A percentile compares a stretch with the other conserved stretches of the same genome.
Conservation (phyloP, 176 grass and related monocot species). For the Phoenix dactylifera region DNA sequence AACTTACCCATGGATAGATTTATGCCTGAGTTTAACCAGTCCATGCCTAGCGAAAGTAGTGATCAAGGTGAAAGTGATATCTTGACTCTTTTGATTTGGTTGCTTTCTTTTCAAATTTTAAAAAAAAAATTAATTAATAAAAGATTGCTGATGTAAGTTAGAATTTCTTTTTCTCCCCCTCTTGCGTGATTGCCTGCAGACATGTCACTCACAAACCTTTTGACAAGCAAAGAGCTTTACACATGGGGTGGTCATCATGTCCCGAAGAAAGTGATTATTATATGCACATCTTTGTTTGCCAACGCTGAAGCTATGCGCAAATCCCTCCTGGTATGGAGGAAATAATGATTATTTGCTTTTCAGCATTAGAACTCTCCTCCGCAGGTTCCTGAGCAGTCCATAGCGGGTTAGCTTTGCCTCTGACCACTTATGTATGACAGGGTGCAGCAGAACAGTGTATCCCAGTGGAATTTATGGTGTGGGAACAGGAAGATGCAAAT, state of each 20-base stretch:
- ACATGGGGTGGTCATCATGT: constrained; percentile 66
- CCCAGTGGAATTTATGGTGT: constrained; percentile 66
- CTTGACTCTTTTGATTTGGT: background rate
- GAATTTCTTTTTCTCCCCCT: constrained; percentile 1
- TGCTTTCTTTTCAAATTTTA: background rate
- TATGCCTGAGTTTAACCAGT: constrained; percentile 27
- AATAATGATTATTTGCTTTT: no score
- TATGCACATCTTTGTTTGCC: constrained; percentile 48
- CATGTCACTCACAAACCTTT: constrained; percentile 46
- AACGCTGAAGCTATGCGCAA: constrained; percentile 47
- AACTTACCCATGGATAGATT: constrained; percentile 54
- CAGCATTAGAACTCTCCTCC: no score
- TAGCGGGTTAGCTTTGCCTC: background rate
- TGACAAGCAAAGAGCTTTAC: constrained; percentile 68
- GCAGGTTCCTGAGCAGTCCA: no score
- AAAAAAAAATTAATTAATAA: background rate
- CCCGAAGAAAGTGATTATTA: constrained; percentile 80
- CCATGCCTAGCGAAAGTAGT: constrained; percentile 26
- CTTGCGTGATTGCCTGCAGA: constrained; percentile 25
- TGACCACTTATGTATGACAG: constrained; percentile 26
- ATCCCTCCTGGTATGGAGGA: constrained; percentile 61
- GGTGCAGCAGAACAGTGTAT: constrained; percentile 82
- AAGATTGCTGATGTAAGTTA: background rate
- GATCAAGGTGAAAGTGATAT: constrained; percentile 20
- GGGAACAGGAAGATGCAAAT: constrained; percentile 41